Conservation (phyloP, 2,329 filamentous ascomycete genomes). For the Monascus ruber region DNA sequence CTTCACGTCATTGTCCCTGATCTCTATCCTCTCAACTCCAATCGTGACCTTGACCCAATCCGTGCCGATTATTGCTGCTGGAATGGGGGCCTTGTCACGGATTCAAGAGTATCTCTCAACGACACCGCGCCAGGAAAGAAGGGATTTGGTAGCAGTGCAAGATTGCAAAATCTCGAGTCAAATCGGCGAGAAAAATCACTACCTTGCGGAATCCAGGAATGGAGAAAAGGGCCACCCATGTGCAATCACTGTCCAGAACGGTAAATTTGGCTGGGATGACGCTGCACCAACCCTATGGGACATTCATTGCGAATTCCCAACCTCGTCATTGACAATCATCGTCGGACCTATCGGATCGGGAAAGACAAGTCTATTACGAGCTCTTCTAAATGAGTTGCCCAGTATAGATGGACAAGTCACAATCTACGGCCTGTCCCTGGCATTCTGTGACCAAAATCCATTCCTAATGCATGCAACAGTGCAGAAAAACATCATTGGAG, state of each 20-base stretch:
- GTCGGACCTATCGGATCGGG: constrained; percentile 43
- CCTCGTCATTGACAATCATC: constrained; percentile 36
- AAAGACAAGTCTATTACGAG: constrained; percentile 41
- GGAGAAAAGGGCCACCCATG: too few species aligned
- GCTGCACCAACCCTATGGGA: constrained; percentile 30
- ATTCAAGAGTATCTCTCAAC: constrained; percentile 2
- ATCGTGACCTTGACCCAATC: constrained; percentile 2
- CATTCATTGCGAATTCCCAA: constrained; percentile 31
- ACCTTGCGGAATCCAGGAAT: too few species aligned
- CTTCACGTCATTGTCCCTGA: constrained; percentile 1
- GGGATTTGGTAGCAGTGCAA: too few species aligned
- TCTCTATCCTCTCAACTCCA: background rate
- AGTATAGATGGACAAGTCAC: constrained; percentile 23
- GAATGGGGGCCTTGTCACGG: constrained; percentile 2
- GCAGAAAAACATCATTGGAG: constrained; percentile 28
- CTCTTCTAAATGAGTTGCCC: constrained; percentile 34
- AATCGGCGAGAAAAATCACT: too few species aligned
- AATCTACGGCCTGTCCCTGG: constrained; percentile 19
- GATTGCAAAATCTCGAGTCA: too few species aligned
- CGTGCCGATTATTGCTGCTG: constrained; percentile 2
- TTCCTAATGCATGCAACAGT: constrained; percentile 33
- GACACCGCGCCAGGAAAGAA: background rate
- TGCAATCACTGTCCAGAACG: constrained; percentile 33
- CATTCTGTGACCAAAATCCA: constrained; percentile 32
- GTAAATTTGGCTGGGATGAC: constrained; percentile 38